phyloP scores from a whole-genome alignment of 2,329 filamentous ascomycete genomes.

The Apiospora malaysiana region DNA sequence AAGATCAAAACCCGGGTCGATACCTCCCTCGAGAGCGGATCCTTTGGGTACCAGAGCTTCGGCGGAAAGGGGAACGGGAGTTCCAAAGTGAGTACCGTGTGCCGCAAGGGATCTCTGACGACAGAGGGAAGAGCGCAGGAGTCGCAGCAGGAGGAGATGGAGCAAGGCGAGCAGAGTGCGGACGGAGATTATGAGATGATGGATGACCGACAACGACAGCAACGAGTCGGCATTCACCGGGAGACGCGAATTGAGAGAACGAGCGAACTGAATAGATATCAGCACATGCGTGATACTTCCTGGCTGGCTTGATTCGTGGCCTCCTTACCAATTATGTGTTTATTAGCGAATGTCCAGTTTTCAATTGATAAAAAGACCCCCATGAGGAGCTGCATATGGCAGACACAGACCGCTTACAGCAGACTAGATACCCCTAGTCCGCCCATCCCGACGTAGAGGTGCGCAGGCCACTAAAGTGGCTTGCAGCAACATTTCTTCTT shows the following conservation, averaged over 20 bases:
- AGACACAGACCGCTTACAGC: not conserved
- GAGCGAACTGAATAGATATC: not conserved
- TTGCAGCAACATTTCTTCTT: not conserved
- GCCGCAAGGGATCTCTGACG: not conserved
- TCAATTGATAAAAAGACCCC: not conserved
- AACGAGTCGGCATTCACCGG: not conserved
- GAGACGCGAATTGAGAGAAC: slow-evolving; percentile 1
- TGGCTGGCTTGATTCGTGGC: not conserved
- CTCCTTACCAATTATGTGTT: not conserved
- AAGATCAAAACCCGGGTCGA: slow-evolving; percentile 3
- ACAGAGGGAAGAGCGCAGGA: no score
- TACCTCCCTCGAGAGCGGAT: not conserved
- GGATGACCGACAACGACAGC: not conserved
- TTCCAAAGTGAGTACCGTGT: not conserved
- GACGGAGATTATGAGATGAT: not conserved
- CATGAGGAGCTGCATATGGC: not conserved
- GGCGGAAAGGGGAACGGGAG: not conserved
- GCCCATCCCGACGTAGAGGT: not conserved
- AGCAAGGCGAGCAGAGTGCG: not conserved
- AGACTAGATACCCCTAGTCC: not conserved
- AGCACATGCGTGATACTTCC: not conserved
- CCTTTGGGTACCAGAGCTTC: slow-evolving; percentile 11
- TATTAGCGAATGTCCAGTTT: not conserved
- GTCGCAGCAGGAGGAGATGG: not conserved
- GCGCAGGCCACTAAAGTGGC: not conserved